Evolutionary conservation across 768 basidiomycete species (phyloP), one percentile per base, ranked within the genome.

Genomic region (Tubosaeta sp.): DNA sequence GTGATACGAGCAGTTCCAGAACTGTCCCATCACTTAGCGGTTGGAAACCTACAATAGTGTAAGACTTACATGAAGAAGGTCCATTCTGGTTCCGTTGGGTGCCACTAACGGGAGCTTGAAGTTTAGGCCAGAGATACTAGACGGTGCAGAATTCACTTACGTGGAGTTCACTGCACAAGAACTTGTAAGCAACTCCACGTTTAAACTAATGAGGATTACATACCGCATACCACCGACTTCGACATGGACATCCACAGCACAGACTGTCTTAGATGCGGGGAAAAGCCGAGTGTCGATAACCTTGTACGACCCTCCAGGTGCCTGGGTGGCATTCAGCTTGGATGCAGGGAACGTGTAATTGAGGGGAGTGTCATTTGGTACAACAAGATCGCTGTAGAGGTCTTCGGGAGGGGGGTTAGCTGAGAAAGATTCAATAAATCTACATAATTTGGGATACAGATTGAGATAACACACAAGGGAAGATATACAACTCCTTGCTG

Each of bases 171-270:
- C 78, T 72, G 18, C 38, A 43, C 4, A 35, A 6, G 10, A 21
- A 34, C 11, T 0, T 16, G 38, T 59, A 9, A 57, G 36, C 12
- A 1, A 47, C 1, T 32, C n/a, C 24, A 6, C 12, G 22, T 6
- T 24, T 10, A 27, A 22, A 47, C 5, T 19, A 39, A 16, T 14
- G 2, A 31, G 11, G 35, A 43, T 19, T 25, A 64, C 69, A 16
- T 41, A 80, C 80, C 81, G 74, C 70, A 84, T 76, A 9, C 79
- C 83, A n/a, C 80, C 83, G 29, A 74, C 76, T 48, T 83, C 75
- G 25, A 86, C 74, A 3, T 68, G 73, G 2, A 85, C 78, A 51
- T 84, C 81, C 4, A 76, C 84, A 4, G 74, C 77, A 16, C 78
- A 75, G 32, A 84, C 76, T 1, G 76, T 81, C 31, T 75, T 68